phyloP scores from a whole-genome alignment of 1,284 basidiomycete species.

The Neotropicomus parvogracilis region DNA sequence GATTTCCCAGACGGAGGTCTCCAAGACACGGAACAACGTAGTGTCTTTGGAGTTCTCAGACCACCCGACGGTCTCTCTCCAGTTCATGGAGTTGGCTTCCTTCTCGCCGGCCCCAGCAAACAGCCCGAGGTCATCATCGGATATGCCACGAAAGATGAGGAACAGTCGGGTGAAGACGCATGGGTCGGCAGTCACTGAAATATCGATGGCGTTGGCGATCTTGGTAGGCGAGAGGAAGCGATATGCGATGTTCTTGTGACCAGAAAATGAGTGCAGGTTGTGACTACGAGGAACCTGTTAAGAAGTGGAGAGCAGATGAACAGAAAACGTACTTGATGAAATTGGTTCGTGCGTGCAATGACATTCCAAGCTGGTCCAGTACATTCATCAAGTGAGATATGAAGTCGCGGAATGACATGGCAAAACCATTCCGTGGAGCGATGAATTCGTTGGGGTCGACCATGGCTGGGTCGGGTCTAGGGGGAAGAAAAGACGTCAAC shows the following conservation, averaged over 20 bases:
- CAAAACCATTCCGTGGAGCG: constrained; percentile 72
- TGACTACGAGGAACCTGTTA: constrained; percentile 43
- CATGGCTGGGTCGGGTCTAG: constrained; percentile 68
- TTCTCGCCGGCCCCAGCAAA: constrained; percentile 80
- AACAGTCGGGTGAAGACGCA: constrained; percentile 81
- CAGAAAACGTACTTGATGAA: constrained; percentile 62
- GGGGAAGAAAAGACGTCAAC: constrained; percentile 7
- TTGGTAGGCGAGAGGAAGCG: constrained; percentile 74
- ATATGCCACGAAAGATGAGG: constrained; percentile 75
- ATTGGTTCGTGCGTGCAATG: constrained; percentile 69
- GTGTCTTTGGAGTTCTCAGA: constrained; percentile 71
- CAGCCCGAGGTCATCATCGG: constrained; percentile 69
- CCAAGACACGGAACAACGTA: constrained; percentile 68
- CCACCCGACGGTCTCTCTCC: constrained; percentile 75
- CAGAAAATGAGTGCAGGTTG: constrained; percentile 65
- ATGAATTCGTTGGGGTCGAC: constrained; percentile 72
- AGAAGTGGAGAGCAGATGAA: background rate
- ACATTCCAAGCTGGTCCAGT: constrained; percentile 74
- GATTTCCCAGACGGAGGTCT: constrained; percentile 73
- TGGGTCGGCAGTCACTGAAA: constrained; percentile 71
- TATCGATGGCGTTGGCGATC: constrained; percentile 79
- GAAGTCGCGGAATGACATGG: constrained; percentile 75
- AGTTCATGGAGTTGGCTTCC: constrained; percentile 73
- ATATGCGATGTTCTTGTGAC: constrained; percentile 79
- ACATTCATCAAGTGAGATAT: constrained; percentile 73